Conservation (phyloP, 129 eudicot genomes). For the Chrysanthemum seticuspe region DNA sequence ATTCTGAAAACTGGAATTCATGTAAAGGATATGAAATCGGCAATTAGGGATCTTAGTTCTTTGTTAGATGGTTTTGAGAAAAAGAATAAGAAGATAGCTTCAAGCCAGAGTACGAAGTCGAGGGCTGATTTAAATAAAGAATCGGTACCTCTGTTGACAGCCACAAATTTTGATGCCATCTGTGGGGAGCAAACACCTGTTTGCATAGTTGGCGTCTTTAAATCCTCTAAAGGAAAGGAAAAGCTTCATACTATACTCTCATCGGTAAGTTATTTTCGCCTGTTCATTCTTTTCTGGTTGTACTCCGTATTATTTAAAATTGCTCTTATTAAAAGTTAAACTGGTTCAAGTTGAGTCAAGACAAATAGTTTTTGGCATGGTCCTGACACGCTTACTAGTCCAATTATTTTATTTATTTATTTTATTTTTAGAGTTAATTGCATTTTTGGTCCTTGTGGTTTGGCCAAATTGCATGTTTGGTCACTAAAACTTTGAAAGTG, state of each 20-base stretch:
- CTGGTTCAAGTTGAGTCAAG: too few relatives aligned
- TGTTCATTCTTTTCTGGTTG: not conserved
- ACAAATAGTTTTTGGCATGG: too few relatives aligned
- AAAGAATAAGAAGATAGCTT: slow-evolving; percentile 61
- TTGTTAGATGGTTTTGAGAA: slow-evolving; percentile 73
- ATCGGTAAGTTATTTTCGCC: slow-evolving; percentile 38
- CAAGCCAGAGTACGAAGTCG: slow-evolving; percentile 39
- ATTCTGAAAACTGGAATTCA: slow-evolving; percentile 65
- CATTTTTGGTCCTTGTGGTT: too few relatives aligned
- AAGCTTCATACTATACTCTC: slow-evolving; percentile 60
- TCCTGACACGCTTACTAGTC: too few relatives aligned
- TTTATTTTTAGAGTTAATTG: too few relatives aligned
- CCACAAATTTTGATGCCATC: slow-evolving; percentile 52
- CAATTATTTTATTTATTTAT: too few relatives aligned
- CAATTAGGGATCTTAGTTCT: slow-evolving; percentile 60
- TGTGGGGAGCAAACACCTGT: slow-evolving; percentile 80
- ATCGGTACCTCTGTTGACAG: slow-evolving; percentile 53
- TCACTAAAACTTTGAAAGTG: too few relatives aligned
- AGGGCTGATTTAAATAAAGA: slow-evolving; percentile 40
- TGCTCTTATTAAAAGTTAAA: not conserved
- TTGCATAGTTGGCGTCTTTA: slow-evolving; percentile 75
- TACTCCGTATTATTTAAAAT: not conserved
- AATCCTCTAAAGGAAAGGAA: slow-evolving; percentile 58
- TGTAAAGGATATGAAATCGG: slow-evolving; percentile 79
- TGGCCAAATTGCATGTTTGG: too few relatives aligned